Evolutionary conservation across 2,329 filamentous ascomycete genomes (phyloP).

Genomic region (Colletotrichum costaricense): DNA sequence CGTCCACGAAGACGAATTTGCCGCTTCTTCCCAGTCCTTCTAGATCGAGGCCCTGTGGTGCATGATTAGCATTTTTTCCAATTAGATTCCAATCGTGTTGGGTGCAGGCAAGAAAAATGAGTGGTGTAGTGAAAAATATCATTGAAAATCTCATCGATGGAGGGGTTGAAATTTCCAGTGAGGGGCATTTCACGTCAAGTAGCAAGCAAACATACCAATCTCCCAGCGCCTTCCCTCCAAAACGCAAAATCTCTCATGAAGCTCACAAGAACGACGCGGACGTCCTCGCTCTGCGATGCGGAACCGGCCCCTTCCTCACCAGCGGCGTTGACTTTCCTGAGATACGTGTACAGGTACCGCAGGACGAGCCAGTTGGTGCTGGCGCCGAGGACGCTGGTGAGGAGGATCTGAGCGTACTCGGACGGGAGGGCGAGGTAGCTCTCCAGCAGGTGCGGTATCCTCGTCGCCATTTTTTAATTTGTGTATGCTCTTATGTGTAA

Average conservation of each 20-base stretch:
- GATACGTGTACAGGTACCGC: conserved; percentile 63
- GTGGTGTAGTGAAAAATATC: not conserved
- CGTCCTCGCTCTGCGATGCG: conserved; percentile 41
- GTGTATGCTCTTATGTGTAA: not conserved
- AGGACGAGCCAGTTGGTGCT: conserved; percentile 74
- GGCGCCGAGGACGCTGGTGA: conserved; percentile 76
- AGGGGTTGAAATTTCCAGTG: not conserved
- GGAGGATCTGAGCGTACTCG: conserved; percentile 69
- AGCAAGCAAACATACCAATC: conserved; percentile 64
- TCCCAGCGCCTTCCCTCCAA: conserved; percentile 78
- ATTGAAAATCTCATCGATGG: conserved; percentile 13
- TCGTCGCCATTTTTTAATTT: conserved; percentile 54
- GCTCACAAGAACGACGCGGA: conserved; percentile 79
- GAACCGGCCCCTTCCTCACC: not conserved
- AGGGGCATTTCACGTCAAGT: conserved; percentile 18
- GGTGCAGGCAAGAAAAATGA: not conserved
- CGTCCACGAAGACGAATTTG: conserved; percentile 81
- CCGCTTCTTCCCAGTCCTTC: conserved; percentile 66
- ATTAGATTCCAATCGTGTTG: too few species aligned
- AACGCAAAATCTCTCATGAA: conserved; percentile 84
- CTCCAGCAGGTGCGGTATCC: conserved; percentile 73
- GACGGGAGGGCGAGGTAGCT: conserved; percentile 70
- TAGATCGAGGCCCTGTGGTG: conserved; percentile 74
- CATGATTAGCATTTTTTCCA: not conserved
- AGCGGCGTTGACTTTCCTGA: conserved; percentile 40